These are phyloP conservation scores for Eucalyptus marginata DNA, from an alignment of 345 rosid genomes.

Conservation along the genomic window DNA sequence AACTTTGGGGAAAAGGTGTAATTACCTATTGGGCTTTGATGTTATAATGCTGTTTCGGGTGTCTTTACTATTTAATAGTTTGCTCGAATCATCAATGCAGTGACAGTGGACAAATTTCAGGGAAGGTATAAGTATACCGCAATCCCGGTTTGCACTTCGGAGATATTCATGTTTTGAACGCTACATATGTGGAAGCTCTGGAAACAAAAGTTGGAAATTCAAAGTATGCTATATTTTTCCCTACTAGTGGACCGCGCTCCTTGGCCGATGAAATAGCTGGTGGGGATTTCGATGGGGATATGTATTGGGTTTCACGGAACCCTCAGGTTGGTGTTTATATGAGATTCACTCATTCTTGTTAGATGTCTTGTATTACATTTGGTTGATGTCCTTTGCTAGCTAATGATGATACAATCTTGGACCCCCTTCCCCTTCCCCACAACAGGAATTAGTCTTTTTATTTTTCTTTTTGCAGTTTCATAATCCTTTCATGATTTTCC, in stretches of 20 bases:
- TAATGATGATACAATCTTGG: not conserved
- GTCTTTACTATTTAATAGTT: not conserved
- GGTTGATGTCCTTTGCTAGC: not conserved
- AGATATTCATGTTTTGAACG: conserved; percentile 59
- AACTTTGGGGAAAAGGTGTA: not conserved
- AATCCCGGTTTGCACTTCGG: conserved; percentile 84
- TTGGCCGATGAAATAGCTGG: conserved; percentile 70
- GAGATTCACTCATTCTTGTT: not conserved
- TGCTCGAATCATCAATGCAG: conserved; percentile 11
- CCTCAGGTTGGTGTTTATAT: conserved; percentile 39
- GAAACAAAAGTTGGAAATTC: conserved; percentile 51
- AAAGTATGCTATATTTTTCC: conserved; percentile 72
- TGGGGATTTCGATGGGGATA: conserved; percentile 77
- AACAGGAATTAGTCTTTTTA: not conserved
- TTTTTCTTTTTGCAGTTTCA: not conserved
- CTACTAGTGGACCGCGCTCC: conserved; percentile 44
- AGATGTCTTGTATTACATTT: not conserved
- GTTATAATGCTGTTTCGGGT: not conserved
- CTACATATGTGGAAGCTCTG: conserved; percentile 42
- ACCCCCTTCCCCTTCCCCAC: not conserved
- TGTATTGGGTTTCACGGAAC: conserved; percentile 63
- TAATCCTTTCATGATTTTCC: not conserved
- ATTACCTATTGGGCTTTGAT: not conserved
- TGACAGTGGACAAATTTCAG: conserved; percentile 59
- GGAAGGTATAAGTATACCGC: conserved; percentile 62